Conservation (phyloP, 2,329 filamentous ascomycete species). For the Fusarium begoniae region DNA sequence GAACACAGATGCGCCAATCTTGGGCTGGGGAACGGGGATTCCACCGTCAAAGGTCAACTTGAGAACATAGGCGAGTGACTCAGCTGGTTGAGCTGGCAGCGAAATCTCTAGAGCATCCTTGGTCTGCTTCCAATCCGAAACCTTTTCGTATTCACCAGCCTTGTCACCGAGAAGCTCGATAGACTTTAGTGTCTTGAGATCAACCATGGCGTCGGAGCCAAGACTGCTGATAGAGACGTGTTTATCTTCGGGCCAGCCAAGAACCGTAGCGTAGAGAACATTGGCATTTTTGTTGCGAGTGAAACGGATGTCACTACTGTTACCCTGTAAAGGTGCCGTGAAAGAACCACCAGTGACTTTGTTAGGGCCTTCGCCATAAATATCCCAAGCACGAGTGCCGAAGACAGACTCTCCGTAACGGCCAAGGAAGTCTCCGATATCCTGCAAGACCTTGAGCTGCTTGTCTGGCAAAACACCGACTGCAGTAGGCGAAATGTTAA, state of each 20-base stretch:
- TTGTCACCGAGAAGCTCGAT: not conserved
- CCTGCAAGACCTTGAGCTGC: constrained; percentile 8
- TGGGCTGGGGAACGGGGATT: constrained; percentile 1
- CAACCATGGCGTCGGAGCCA: not conserved
- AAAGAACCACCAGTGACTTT: constrained; percentile 12
- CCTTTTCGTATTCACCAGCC: not conserved
- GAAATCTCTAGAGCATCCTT: constrained; percentile 1
- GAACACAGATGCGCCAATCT: not conserved
- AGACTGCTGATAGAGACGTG: not conserved
- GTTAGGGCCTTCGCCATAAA: constrained; percentile 1
- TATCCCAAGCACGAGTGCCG: constrained; percentile 4
- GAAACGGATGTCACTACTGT: constrained; percentile 15
- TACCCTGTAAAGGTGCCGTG: not conserved
- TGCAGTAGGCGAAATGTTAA: constrained; percentile 11
- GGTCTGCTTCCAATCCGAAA: not conserved
- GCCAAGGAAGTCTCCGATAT: not conserved
- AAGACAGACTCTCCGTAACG: constrained; percentile 4
- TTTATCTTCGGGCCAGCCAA: not conserved
- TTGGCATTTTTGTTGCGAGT: not conserved
- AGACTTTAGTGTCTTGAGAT: not conserved
- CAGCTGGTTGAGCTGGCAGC: not conserved
- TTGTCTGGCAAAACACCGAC: not conserved
- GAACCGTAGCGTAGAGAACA: constrained; percentile 2
- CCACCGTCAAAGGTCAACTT: not conserved
- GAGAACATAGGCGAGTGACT: not conserved